Conservation (phyloP, 352 stramenopile genomes). For the Aphanomyces euteiches region DNA sequence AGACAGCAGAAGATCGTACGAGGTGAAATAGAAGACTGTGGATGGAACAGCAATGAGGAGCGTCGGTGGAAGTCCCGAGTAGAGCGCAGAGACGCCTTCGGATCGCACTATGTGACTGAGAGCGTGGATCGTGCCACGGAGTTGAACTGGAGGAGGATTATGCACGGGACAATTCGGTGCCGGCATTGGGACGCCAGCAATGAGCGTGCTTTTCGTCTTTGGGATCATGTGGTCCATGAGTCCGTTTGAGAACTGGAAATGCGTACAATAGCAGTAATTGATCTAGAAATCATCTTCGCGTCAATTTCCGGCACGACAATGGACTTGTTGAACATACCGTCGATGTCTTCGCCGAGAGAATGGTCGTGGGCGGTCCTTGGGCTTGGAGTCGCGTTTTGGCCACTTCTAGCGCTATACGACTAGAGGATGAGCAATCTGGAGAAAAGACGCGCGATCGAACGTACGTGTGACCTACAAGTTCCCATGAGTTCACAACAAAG, state of each 20-base stretch:
- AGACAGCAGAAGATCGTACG: constrained; percentile 81
- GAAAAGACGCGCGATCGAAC: constrained; percentile 26
- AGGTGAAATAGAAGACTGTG: constrained; percentile 92
- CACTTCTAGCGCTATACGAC: constrained; percentile 63
- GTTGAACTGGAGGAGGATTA: constrained; percentile 33
- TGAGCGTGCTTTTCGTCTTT: constrained; percentile 38
- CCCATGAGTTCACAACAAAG: constrained; percentile 27
- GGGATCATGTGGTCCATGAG: constrained; percentile 80
- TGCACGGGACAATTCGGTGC: constrained; percentile 19
- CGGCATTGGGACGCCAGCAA: neutral
- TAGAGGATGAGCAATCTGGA: constrained; percentile 12
- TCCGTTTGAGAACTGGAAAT: constrained; percentile 77
- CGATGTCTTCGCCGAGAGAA: constrained; percentile 13
- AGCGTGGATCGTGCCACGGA: constrained; percentile 52
- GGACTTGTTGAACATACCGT: neutral
- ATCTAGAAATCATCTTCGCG: neutral
- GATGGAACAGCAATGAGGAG: constrained; percentile 90
- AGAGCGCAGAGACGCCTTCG: constrained; percentile 62
- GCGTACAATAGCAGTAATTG: constrained; percentile 35
- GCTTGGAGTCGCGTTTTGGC: constrained; percentile 81
- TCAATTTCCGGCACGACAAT: too few relatives aligned
- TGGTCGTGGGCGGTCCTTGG: constrained; percentile 42
- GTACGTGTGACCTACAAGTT: constrained; percentile 59
- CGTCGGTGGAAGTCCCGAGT: constrained; percentile 82
- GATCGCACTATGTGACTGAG: constrained; percentile 62